Evolutionary conservation across 495 filamentous ascomycete genomes (phyloP).

Genomic region (Barbatosphaeria neglecta): DNA sequence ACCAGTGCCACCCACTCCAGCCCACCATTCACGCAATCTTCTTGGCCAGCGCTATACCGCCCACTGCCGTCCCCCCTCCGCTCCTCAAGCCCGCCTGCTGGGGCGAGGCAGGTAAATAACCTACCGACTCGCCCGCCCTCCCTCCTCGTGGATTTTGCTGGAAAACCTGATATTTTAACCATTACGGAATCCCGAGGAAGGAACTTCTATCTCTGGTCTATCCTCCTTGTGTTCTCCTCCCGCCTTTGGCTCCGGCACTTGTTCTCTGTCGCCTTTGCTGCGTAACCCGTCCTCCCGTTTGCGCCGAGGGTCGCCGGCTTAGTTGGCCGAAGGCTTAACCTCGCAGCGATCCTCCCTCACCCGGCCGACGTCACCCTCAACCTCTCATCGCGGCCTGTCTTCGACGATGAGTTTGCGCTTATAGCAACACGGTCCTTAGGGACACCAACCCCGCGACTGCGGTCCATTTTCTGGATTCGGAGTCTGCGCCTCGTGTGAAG

Average conservation of each 20-base stretch:
- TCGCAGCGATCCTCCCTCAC: conserved; percentile 6
- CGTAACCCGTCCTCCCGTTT: too few relatives aligned
- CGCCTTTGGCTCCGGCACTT: background rate
- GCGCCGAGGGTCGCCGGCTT: too few relatives aligned
- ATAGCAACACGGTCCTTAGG: conserved; percentile 49
- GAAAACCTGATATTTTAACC: background rate
- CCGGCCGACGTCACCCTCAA: conserved; percentile 6
- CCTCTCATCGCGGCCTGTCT: background rate
- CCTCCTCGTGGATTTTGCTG: background rate
- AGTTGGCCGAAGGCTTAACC: too few relatives aligned
- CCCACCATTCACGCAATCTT: too few relatives aligned
- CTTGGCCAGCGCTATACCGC: background rate
- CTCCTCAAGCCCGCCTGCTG: background rate
- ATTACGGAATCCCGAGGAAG: background rate
- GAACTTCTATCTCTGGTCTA: background rate
- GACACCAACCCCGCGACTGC: conserved; percentile 28
- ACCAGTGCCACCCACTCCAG: background rate
- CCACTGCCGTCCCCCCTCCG: background rate
- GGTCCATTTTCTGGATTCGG: conserved; percentile 11
- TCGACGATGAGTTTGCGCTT: conserved; percentile 33
- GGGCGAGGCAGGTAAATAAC: background rate
- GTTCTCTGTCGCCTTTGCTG: background rate
- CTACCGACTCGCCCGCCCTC: background rate
- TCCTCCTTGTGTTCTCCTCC: background rate
- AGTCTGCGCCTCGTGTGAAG: conserved; percentile 14